These are phyloP conservation scores for Phytophthora boehmeriae DNA, from an alignment of 352 stramenopile species.

Conservation along the genomic window DNA sequence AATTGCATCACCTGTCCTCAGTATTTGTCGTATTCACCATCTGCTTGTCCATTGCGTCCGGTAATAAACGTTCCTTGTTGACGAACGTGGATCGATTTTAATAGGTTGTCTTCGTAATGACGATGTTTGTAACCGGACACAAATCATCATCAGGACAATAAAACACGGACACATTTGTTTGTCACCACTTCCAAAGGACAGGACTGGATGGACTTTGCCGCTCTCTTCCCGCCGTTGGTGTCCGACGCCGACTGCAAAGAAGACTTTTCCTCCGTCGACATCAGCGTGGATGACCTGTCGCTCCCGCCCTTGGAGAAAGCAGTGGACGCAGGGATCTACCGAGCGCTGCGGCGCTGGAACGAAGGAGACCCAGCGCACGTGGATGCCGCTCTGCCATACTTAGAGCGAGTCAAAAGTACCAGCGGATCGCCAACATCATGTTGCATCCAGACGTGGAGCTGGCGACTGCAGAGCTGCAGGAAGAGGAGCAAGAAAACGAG, in stretches of 20 bases:
- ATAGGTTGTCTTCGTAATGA: too few species aligned
- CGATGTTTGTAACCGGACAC: too few species aligned
- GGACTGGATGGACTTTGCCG: conserved; percentile 38
- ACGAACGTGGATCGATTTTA: too few species aligned
- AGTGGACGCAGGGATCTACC: conserved; percentile 61
- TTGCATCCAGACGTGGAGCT: conserved; percentile 46
- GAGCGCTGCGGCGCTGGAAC: conserved; percentile 70
- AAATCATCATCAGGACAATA: too few species aligned
- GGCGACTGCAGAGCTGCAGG: conserved; percentile 16
- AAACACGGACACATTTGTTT: conserved; percentile 6
- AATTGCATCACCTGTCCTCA: too few species aligned
- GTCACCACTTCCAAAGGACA: not conserved
- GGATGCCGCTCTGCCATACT: conserved; percentile 59
- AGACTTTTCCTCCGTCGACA: conserved; percentile 44
- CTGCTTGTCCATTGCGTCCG: too few species aligned
- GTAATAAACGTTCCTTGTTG: too few species aligned
- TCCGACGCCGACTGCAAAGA: conserved; percentile 8
- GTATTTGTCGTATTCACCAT: too few species aligned
- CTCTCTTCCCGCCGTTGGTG: conserved; percentile 66
- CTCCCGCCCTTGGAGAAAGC: conserved; percentile 60
- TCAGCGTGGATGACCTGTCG: conserved; percentile 52
- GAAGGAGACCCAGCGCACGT: conserved; percentile 45
- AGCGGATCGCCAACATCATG: conserved; percentile 52
- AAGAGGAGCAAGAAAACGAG: conserved; percentile 22
- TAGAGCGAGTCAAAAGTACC: conserved; percentile 67